phyloP scores from a whole-genome alignment of 768 basidiomycete species.

The Pisolithus sp. region DNA sequence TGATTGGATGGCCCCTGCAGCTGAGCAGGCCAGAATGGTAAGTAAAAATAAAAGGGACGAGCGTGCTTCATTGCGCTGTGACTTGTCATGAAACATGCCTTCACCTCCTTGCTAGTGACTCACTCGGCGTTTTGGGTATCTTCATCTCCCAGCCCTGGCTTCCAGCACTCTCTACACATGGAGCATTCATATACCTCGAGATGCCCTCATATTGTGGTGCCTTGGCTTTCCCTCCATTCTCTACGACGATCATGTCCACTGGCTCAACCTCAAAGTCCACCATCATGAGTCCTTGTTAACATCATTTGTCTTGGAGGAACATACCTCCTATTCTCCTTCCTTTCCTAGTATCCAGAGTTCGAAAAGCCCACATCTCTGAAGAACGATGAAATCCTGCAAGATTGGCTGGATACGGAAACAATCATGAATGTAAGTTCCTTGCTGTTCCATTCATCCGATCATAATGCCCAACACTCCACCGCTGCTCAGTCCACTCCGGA shows the following conservation, averaged over 20 bases:
- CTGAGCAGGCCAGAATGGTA: neutral
- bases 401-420: conserved; percentile 21
- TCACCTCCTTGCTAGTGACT: conserved; percentile 21
- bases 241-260: conserved; percentile 5
- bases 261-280: conserved; percentile 3
- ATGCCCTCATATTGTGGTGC: conserved; percentile 2
- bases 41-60: too few species aligned
- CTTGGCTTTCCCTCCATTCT: conserved; percentile 1
- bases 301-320: too few species aligned
- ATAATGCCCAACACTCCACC: neutral
- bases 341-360: conserved; percentile 4
- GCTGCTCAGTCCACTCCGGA: conserved; percentile 14
- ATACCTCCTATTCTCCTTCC: neutral
- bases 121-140: neutral
- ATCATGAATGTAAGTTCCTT: conserved; percentile 20
- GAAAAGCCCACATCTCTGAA: conserved; percentile 3
- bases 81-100: conserved; percentile 28
- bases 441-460: neutral
- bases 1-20: neutral
- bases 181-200: conserved; percentile 1
- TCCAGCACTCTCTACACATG: conserved; percentile 7
- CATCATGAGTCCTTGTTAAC: conserved; percentile 2
- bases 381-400: conserved; percentile 11
- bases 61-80: neutral
- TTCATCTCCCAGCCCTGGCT: neutral